Evolutionary conservation across 2,329 filamentous ascomycete species (phyloP).

Genomic region (Colletotrichum tofieldiae): DNA sequence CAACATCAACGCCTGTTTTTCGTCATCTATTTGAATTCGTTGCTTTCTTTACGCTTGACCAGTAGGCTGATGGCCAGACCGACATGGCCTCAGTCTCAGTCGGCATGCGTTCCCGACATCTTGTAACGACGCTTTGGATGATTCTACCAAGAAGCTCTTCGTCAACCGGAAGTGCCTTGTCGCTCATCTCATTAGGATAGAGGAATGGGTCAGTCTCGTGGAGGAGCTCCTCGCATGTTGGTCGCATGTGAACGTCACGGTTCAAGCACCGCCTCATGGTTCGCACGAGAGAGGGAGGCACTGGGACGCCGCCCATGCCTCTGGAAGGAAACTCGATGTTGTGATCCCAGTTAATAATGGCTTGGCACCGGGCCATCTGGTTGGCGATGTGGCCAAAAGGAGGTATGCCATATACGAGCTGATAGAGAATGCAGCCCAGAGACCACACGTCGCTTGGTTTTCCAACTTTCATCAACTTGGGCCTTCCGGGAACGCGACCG

Average conservation of each 20-base stretch:
- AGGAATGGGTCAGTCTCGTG: conserved; percentile 74
- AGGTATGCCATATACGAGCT: conserved; percentile 97
- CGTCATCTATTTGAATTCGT: conserved; percentile 51
- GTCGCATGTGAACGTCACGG: conserved; percentile 74
- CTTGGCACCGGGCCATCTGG: conserved; percentile 87
- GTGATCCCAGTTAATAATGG: conserved; percentile 86
- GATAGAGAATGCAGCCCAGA: conserved; percentile 95
- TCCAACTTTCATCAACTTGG: conserved; percentile 93
- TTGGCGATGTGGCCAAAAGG: conserved; percentile 95
- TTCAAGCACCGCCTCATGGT: conserved; percentile 76
- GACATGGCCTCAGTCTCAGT: conserved; percentile 70
- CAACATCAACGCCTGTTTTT: conserved; percentile 34
- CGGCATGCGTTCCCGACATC: conserved; percentile 72
- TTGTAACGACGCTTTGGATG: conserved; percentile 73
- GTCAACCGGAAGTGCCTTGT: conserved; percentile 71
- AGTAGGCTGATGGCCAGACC: conserved; percentile 75
- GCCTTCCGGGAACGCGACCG: conserved; percentile 57
- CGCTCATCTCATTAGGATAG: conserved; percentile 72
- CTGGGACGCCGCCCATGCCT: conserved; percentile 76
- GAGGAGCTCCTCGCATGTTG: conserved; percentile 76
- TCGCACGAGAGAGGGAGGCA: conserved; percentile 72
- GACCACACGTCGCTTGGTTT: conserved; percentile 98
- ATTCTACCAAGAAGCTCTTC: conserved; percentile 75
- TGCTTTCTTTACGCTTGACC: conserved; percentile 71
- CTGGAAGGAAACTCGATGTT: conserved; percentile 79